Percentiles rank a stretch among this genome's conserved stretches.
Evolutionary conservation across 1,284 basidiomycete species (phyloP).

Genomic region (Anthracocystis panici-leucophaei): DNA sequence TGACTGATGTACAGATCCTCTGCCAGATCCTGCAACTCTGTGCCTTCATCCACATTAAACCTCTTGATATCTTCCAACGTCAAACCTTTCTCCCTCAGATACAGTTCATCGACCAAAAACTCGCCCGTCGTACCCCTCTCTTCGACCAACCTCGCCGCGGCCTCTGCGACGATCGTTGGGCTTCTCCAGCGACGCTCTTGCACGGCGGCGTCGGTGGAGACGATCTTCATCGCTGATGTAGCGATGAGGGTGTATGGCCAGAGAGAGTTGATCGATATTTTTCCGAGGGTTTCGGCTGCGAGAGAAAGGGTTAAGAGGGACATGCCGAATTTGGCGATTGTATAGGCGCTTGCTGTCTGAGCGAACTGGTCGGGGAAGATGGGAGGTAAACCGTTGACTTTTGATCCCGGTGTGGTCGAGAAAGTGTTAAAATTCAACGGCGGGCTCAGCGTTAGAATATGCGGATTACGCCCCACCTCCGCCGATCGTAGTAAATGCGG

Average conservation of each 20-base stretch:
- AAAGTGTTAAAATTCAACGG: slow-evolving; percentile 57
- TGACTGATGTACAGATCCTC: slow-evolving; percentile 67
- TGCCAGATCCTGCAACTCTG: slow-evolving; percentile 46
- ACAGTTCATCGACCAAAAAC: slow-evolving; percentile 67
- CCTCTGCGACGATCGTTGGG: slow-evolving; percentile 64
- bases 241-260: slow-evolving; percentile 63
- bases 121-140: slow-evolving; percentile 51
- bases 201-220: slow-evolving; percentile 44
- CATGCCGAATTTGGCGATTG: slow-evolving; percentile 68
- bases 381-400: slow-evolving; percentile 11
- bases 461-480: slow-evolving; percentile 54
- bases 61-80: slow-evolving; percentile 31
- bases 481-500: slow-evolving; percentile 61
- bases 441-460: slow-evolving; percentile 66
- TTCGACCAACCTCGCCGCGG: slow-evolving; percentile 60
- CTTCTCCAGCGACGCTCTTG: slow-evolving; percentile 54
- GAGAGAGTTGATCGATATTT: slow-evolving; percentile 61
- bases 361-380: slow-evolving; percentile 51
- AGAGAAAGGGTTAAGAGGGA: slow-evolving; percentile 60
- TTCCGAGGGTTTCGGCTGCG: slow-evolving; percentile 59
- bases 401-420: slow-evolving; percentile 43
- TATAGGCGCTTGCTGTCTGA: slow-evolving; percentile 51
- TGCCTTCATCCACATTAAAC: slow-evolving; percentile 40
- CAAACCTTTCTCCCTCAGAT: slow-evolving; percentile 56
- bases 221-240: slow-evolving; percentile 63